Evolutionary conservation across 768 basidiomycete genomes (phyloP), one percentile per base, ranked within the genome.

Genomic region (Calvatia gigantea): DNA sequence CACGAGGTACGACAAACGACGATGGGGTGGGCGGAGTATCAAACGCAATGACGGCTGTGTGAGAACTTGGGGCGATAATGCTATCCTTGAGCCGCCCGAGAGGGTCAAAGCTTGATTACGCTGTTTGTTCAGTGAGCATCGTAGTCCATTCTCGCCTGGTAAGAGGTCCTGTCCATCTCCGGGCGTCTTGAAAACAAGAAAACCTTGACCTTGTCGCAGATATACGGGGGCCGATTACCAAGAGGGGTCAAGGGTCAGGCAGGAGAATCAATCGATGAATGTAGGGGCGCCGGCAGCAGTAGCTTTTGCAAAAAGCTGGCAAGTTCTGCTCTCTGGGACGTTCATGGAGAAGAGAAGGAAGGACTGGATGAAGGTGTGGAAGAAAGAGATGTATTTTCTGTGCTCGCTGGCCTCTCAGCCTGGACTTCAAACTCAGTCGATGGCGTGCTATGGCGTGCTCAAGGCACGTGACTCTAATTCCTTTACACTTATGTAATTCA

Each of bases 371-470:
- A n/a, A n/a, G 43, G 35, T 9, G 29, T 15, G 28, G 28, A 41
- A 51, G 46, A 56, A 42, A 58, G 42, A 51, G 42, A 56, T 59
- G 61, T 58, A 60, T 54, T 54, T 57, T 51, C 35, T 15, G 37
- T 5, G 25, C 38, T 11, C 27, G 27, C 41, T 50, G 62, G 67
- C 64, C 51, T 70, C 69, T 70, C 62, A 68, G 69, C 59, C 44
- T 25, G 46, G 32, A 33, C 64, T 70, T 70, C 61, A 71, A 74
- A 73, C 70, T 70, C 71, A 71, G 72, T 69, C 72, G 70, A 75
- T 75, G 70, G 71, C 62, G 75, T 75, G 74, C 73, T 73, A 71
- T 74, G 62, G 70, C 68, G 70, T 69, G 68, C 67, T 69, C 35
- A 15, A 3, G 41, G 8, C 41, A 42, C 29, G 45, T 46, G 45